Evolutionary conservation across 805 yeast species (phyloP).

Genomic region (Torulaspora quercuum): DNA sequence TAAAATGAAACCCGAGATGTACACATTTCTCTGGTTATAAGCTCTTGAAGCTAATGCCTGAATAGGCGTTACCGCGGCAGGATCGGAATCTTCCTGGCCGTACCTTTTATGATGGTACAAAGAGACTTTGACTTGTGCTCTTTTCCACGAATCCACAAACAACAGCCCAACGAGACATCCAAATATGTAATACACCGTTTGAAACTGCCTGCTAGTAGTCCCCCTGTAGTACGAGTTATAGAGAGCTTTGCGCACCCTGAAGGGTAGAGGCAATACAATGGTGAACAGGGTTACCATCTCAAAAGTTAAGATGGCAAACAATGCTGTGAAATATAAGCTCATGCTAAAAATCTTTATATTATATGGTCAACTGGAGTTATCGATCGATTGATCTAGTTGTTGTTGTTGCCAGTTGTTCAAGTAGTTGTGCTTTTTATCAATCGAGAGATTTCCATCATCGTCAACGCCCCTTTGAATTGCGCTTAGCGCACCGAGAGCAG

Average conservation of each 20-base stretch:
- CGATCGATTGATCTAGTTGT: neutral
- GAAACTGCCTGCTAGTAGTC: constrained; percentile 40
- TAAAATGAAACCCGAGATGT: constrained; percentile 59
- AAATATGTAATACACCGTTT: constrained; percentile 44
- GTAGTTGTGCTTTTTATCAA: too few species aligned
- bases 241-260: constrained; percentile 43
- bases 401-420: too few species aligned
- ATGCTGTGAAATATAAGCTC: constrained; percentile 36
- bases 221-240: constrained; percentile 39
- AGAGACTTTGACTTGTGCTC: constrained; percentile 37
- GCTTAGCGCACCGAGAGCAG: too few species aligned
- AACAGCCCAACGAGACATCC: constrained; percentile 45
- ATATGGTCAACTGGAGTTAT: neutral
- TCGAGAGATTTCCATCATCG: too few species aligned
- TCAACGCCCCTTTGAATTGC: too few species aligned
- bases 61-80: constrained; percentile 37
- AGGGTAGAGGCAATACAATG: constrained; percentile 55
- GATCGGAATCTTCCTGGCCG: constrained; percentile 26
- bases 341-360: constrained; percentile 13
- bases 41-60: constrained; percentile 59
- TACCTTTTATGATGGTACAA: constrained; percentile 24
- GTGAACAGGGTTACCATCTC: constrained; percentile 50
- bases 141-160: constrained; percentile 53
- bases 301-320: constrained; percentile 47
- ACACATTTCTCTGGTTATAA: constrained; percentile 60